These are phyloP conservation scores for Castanea sativa DNA, from an alignment of 306 rosid genomes.

Conservation along the genomic window DNA sequence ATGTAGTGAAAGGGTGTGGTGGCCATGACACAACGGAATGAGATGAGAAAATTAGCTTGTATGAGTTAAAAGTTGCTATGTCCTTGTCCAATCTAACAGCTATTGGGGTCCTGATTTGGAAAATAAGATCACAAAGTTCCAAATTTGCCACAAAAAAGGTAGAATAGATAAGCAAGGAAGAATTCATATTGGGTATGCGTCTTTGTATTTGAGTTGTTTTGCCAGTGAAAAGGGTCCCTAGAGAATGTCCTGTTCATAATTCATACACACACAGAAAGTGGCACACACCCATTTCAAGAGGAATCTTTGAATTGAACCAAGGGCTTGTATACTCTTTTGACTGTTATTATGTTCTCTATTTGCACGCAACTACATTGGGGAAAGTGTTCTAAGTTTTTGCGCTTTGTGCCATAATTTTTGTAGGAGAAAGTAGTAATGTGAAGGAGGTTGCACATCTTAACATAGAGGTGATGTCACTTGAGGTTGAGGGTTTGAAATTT, in stretches of 20 bases:
- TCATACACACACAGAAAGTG: constrained; percentile 24
- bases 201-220: constrained; percentile 25
- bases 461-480: background rate
- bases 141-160: constrained; percentile 40
- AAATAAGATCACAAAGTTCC: constrained; percentile 57
- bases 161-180: constrained; percentile 48
- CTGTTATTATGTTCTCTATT: constrained; percentile 21
- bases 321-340: constrained; percentile 4
- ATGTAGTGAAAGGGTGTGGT: constrained; percentile 25
- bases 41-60: constrained; percentile 37
- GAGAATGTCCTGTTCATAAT: constrained; percentile 17
- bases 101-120: constrained; percentile 35
- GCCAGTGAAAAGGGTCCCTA: constrained; percentile 32
- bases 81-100: constrained; percentile 57
- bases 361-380: constrained; percentile 24
- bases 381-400: too few relatives aligned
- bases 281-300: constrained; percentile 17
- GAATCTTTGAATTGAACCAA: constrained; percentile 28
- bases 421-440: background rate
- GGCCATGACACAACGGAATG: constrained; percentile 34
- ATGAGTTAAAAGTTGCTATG: constrained; percentile 36
- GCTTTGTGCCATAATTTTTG: background rate
- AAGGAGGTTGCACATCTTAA: background rate
- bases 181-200: constrained; percentile 37
- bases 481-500: background rate